Conservation (phyloP, 352 stramenopile species). For the Globisporangium cederbergense region DNA sequence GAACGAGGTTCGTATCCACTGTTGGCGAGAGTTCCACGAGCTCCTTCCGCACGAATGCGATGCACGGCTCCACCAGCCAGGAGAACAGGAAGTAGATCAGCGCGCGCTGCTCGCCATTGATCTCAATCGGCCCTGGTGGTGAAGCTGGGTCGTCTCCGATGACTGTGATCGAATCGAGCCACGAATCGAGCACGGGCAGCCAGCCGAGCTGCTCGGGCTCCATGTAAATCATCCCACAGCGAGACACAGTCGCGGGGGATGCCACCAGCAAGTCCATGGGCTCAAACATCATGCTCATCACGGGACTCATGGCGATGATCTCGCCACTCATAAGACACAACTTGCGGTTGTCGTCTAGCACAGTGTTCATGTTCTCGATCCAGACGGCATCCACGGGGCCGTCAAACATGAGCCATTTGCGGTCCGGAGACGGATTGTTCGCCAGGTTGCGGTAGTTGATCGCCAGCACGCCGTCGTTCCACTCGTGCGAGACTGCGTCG, state of each 20-base stretch:
- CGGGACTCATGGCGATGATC: conserved; percentile 93
- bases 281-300: conserved; percentile 97
- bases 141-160: conserved; percentile 21
- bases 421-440: conserved; percentile 67
- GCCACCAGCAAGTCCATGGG: conserved; percentile 93
- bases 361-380: conserved; percentile 97
- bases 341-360: conserved; percentile 94
- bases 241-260: conserved; percentile 90
- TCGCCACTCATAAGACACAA: conserved; percentile 92
- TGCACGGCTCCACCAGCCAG: conserved; percentile 88
- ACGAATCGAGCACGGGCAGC: conserved; percentile 87
- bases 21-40: conserved; percentile 84
- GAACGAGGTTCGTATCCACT: conserved; percentile 89
- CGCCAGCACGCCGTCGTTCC: conserved; percentile 92
- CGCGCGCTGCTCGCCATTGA: conserved; percentile 67
- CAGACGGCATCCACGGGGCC: conserved; percentile 91
- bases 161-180: conserved; percentile 73
- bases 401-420: conserved; percentile 94
- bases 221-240: conserved; percentile 95
- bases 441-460: conserved; percentile 89
- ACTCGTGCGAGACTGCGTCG: conserved; percentile 93
- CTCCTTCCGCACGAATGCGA: conserved; percentile 88
- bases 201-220: conserved; percentile 91
- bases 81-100: conserved; percentile 78
- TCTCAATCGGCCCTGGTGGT: conserved; percentile 51